Evolutionary conservation across 768 basidiomycete species (phyloP).

Genomic region (Lentinus brumalis): DNA sequence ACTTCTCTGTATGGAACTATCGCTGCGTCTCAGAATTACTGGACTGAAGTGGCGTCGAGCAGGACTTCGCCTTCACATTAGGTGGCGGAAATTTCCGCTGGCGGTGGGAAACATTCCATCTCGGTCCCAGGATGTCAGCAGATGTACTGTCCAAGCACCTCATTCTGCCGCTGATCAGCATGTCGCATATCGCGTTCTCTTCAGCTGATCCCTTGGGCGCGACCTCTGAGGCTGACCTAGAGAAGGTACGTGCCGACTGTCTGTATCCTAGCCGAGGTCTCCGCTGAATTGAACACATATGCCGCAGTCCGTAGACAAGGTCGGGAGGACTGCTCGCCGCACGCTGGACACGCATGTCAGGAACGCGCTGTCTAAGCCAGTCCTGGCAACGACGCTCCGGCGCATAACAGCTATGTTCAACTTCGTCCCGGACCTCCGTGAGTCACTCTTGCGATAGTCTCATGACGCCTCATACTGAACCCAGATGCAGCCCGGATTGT

Average conservation of each 20-base stretch:
- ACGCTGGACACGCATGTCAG: constrained; percentile 71
- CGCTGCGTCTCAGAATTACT: constrained; percentile 16
- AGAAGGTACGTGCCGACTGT: constrained; percentile 51
- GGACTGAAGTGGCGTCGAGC: constrained; percentile 12
- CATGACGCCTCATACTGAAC: constrained; percentile 11
- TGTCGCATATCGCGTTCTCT: constrained; percentile 67
- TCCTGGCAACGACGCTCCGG: constrained; percentile 63
- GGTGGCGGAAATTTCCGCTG: constrained; percentile 66
- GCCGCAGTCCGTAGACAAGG: constrained; percentile 64
- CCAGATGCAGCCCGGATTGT: constrained; percentile 49
- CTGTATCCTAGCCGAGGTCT: background rate
- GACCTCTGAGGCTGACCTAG: constrained; percentile 58
- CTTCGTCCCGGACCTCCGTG: constrained; percentile 65
- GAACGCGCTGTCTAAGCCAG: constrained; percentile 69
- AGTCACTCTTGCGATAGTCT: constrained; percentile 33
- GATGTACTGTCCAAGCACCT: constrained; percentile 79
- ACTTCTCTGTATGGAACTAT: constrained; percentile 53
- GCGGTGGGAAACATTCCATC: constrained; percentile 74
- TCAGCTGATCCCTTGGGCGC: constrained; percentile 59
- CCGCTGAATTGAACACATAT: constrained; percentile 9
- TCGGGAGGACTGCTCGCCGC: constrained; percentile 69
- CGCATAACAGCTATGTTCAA: constrained; percentile 76
- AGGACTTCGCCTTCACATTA: constrained; percentile 72
- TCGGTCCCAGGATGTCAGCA: constrained; percentile 66
- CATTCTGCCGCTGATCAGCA: constrained; percentile 73